These are phyloP conservation scores for Umbelopsis sp. DNA, from an alignment of 192 early-diverging fungal genomes.

Conservation along the genomic window DNA sequence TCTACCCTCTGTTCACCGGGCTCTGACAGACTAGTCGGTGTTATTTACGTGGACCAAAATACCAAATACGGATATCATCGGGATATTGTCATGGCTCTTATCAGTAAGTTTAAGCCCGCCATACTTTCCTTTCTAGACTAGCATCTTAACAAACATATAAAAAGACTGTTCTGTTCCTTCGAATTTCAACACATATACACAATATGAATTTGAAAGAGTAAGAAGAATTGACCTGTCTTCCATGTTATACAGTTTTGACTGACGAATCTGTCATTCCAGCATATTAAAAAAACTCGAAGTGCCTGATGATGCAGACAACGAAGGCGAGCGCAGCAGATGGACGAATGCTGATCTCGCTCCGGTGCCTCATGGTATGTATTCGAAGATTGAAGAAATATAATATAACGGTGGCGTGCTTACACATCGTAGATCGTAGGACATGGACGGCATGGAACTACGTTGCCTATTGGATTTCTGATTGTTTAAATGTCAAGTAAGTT, in stretches of 20 bases:
- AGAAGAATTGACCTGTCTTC: background rate
- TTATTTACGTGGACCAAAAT: no score
- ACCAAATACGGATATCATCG: no score
- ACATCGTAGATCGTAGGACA: slow-evolving; percentile 7
- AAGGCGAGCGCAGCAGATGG: background rate
- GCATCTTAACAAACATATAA: background rate
- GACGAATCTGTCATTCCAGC: background rate
- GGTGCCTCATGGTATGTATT: slow-evolving; percentile 15
- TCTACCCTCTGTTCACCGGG: no score
- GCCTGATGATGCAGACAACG: slow-evolving; percentile 1
- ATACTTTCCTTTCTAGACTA: background rate
- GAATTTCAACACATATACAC: background rate
- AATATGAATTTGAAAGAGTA: background rate
- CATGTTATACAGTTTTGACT: background rate
- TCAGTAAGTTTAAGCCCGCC: background rate
- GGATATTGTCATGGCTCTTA: no score
- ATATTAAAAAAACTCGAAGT: slow-evolving; percentile 18
- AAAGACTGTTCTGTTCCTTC: background rate
- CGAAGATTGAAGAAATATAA: no score
- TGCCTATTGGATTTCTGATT: slow-evolving; percentile 26
- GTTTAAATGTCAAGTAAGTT: slow-evolving; percentile 21
- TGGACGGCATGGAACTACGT: slow-evolving; percentile 23
- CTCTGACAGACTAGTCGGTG: no score
- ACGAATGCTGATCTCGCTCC: slow-evolving; percentile 21
- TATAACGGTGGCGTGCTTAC: background rate